Evolutionary conservation across 1,284 basidiomycete genomes (phyloP).

Genomic region (Papiliotrema fonsecae): DNA sequence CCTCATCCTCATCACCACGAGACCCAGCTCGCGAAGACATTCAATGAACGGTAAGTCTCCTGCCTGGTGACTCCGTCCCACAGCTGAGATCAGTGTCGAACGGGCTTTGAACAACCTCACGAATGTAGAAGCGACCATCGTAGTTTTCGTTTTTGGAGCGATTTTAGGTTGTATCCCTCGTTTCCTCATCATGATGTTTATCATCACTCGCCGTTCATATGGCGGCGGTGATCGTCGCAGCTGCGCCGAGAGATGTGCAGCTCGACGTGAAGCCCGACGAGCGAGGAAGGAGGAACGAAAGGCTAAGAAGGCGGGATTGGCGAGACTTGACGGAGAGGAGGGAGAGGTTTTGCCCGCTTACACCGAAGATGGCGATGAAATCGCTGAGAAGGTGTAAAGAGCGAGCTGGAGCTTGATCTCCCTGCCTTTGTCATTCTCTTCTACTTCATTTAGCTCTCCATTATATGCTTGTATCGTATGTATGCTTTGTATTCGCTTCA

Average conservation of each 20-base stretch:
- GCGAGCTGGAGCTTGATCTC: too few relatives aligned
- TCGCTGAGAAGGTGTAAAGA: slow-evolving; percentile 13
- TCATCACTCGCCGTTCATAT: slow-evolving; percentile 20
- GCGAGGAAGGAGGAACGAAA: slow-evolving; percentile 11
- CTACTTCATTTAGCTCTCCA: background rate
- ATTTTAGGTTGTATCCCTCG: slow-evolving; percentile 30
- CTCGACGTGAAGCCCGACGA: slow-evolving; percentile 7
- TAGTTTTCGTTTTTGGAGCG: slow-evolving; percentile 29
- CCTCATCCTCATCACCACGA: background rate
- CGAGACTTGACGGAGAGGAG: slow-evolving; percentile 2
- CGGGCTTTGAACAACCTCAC: slow-evolving; percentile 18
- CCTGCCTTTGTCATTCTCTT: background rate
- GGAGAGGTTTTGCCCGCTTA: slow-evolving; percentile 19
- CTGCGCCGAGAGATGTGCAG: slow-evolving; percentile 9
- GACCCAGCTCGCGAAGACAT: slow-evolving; percentile 2
- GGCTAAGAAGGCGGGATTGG: slow-evolving; percentile 2
- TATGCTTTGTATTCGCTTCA: too few relatives aligned
- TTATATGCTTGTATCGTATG: slow-evolving; percentile 12
- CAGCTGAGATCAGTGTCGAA: slow-evolving; percentile 14
- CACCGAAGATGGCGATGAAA: slow-evolving; percentile 12
- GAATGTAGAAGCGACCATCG: slow-evolving; percentile 17
- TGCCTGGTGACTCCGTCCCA: background rate
- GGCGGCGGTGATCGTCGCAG: slow-evolving; percentile 3
- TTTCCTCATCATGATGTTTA: slow-evolving; percentile 26
- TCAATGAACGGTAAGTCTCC: slow-evolving; percentile 8